Evolutionary conservation across 345 rosid genomes (phyloP), one percentile per base, ranked within the genome.

Genomic region (Alliaria petiolata): DNA sequence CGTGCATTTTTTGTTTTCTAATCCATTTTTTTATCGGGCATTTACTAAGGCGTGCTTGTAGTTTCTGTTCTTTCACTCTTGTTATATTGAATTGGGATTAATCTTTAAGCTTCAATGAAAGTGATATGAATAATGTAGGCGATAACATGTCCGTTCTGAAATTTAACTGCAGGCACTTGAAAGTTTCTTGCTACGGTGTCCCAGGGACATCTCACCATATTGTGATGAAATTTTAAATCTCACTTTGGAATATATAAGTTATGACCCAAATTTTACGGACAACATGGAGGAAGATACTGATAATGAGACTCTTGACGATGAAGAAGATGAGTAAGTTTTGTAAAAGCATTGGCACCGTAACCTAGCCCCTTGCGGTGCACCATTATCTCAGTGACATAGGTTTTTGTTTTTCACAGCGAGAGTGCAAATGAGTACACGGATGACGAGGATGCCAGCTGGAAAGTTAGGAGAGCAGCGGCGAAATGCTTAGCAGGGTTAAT

Each of bases 391-490:
- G 55, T 79, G 43, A 82, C 30, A 38, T 44, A n/a, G 4, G 15
- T 34, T 57, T 53, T 73, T 62, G 3, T 53, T 80, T 78, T 76
- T 78, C 80, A 65, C 67, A 95, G 99, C 56, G 98, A 92, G 77
- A 92, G 99, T 84, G 97, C 96, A 73, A 92, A 89, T 78, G 99
- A 95, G 72, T 95, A 95, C 80, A 95, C 99, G 3, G 99, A 95
- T 77, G 99, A 95, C 81, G 99, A 95, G 80, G 99, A 95, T 85
- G 91, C 80, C 71, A 95, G 99, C 82, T 95, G 99, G 99, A 95
- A 95, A 85, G 98, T 95, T 78, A 85, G 99, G 82, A 88, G 99
- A 81, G 98, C 98, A 45, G 89, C 98, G 20, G 97, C 98, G 22
- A 95, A 95, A 85, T 95, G 98, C 71, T 82, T 95, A 80, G 92